Percentiles rank a stretch among this genome's conserved stretches.
These are phyloP conservation scores for Boechera divaricarpa DNA, from an alignment of 345 rosid genomes.

Conservation along the genomic window DNA sequence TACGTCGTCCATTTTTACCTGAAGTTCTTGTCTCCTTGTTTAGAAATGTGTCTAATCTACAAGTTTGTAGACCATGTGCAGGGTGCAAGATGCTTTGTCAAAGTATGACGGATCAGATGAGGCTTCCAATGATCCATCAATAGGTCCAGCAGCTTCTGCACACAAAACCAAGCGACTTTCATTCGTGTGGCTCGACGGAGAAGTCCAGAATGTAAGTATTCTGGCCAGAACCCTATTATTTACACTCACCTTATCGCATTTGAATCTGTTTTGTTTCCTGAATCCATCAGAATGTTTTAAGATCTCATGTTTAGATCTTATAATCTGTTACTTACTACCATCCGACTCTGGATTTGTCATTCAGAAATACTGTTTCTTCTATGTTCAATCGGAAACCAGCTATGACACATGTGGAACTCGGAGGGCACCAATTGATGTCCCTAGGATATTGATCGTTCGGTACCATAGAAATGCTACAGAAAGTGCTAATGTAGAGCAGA, in stretches of 20 bases:
- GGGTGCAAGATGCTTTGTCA: constrained; percentile 69
- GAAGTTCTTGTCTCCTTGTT: constrained; percentile 27
- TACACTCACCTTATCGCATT: neutral
- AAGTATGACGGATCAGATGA: constrained; percentile 46
- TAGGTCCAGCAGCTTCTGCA: constrained; percentile 55
- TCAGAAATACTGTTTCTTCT: constrained; percentile 90
- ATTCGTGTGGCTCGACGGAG: constrained; percentile 95
- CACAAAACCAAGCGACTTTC: constrained; percentile 68
- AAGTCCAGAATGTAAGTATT: constrained; percentile 73
- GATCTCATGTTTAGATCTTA: neutral
- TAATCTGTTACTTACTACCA: neutral
- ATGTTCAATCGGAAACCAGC: constrained; percentile 77
- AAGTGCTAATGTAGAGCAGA: constrained; percentile 51
- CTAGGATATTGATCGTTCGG: constrained; percentile 77
- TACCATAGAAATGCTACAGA: constrained; percentile 76
- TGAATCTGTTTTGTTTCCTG: constrained; percentile 23
- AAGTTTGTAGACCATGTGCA: constrained; percentile 79
- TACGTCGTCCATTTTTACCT: neutral
- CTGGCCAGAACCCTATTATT: neutral
- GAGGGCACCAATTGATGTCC: constrained; percentile 69
- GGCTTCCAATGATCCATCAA: constrained; percentile 49
- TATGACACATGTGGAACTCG: constrained; percentile 93
- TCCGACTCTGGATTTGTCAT: constrained; percentile 36
- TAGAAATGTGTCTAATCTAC: constrained; percentile 44
- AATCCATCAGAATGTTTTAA: constrained; percentile 12